Evolutionary conservation across 768 basidiomycete species (phyloP).

Genomic region (Coprinopsis strossmayeri): DNA sequence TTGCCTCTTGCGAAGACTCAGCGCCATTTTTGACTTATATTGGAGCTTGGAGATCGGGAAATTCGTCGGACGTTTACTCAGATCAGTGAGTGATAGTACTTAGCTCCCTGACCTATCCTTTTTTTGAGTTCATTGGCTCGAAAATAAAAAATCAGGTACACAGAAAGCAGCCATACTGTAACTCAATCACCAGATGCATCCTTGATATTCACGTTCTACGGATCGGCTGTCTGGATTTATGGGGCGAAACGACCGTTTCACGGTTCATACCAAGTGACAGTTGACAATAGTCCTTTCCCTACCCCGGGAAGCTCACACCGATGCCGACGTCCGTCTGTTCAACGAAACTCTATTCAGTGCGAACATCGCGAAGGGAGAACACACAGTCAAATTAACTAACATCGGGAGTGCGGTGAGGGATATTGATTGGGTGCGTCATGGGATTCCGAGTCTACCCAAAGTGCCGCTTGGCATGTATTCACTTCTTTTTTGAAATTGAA

Average conservation of each 20-base stretch:
- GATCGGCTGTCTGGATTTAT: conserved; percentile 29
- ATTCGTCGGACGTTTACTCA: too few species aligned
- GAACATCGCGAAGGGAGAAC: conserved; percentile 16
- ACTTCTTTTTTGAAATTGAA: too few species aligned
- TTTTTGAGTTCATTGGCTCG: background rate
- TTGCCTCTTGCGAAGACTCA: conserved; percentile 3
- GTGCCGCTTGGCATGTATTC: too few species aligned
- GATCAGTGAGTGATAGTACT: too few species aligned
- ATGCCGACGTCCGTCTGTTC: background rate
- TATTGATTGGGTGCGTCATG: conserved; percentile 32
- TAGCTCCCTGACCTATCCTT: too few species aligned
- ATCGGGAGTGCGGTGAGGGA: too few species aligned
- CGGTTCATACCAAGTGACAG: conserved; percentile 23
- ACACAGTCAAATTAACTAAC: too few species aligned
- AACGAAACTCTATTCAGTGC: conserved; percentile 5
- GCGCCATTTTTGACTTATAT: conserved; percentile 4
- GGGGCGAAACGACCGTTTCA: conserved; percentile 34
- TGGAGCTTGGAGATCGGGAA: conserved; percentile 4
- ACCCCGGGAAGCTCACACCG: conserved; percentile 11
- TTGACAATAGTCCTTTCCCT: conserved; percentile 15
- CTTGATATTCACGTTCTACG: conserved; percentile 30
- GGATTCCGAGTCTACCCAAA: too few species aligned
- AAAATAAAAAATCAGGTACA: too few species aligned
- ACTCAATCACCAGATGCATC: conserved; percentile 24
- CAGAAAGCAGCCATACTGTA: conserved; percentile 16